phyloP scores from a whole-genome alignment of 2,329 filamentous ascomycete genomes.

The Hymenoscyphus linearis region DNA sequence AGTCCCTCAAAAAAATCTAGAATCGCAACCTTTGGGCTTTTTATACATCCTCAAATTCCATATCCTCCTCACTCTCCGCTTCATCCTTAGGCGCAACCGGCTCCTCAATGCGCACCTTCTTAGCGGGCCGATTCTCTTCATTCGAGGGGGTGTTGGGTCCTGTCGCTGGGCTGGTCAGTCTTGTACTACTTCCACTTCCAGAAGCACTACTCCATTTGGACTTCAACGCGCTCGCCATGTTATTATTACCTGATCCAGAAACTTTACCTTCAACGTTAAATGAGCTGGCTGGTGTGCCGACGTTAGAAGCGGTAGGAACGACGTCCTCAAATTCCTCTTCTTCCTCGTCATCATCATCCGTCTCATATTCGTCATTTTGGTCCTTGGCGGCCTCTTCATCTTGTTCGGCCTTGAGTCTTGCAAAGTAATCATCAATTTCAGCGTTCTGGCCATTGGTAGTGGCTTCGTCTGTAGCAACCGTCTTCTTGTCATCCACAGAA shows the following conservation, averaged over 20 bases:
- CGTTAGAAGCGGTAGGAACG: conserved; percentile 24
- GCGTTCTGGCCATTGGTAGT: conserved; percentile 47
- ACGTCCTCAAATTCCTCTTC: conserved; percentile 44
- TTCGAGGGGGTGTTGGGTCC: conserved; percentile 30
- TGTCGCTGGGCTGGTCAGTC: conserved; percentile 31
- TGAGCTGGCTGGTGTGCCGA: conserved; percentile 28
- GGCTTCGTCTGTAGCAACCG: conserved; percentile 33
- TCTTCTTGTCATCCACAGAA: conserved; percentile 43
- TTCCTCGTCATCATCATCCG: conserved; percentile 42
- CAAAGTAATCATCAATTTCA: conserved; percentile 63
- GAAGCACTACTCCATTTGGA: conserved; percentile 25
- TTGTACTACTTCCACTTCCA: conserved; percentile 30
- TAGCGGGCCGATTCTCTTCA: conserved; percentile 46
- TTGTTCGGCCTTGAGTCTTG: conserved; percentile 58
- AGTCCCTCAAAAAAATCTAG: neutral
- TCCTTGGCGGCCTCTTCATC: conserved; percentile 43
- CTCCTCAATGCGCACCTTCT: conserved; percentile 57
- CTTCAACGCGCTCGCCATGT: conserved; percentile 26
- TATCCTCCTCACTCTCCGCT: conserved; percentile 47
- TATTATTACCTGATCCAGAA: conserved; percentile 14
- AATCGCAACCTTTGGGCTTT: neutral
- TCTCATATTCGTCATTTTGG: conserved; percentile 46
- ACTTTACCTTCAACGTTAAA: conserved; percentile 17
- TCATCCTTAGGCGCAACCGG: conserved; percentile 34
- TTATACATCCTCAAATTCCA: conserved; percentile 55